phyloP scores from a whole-genome alignment of 352 stramenopile genomes.

The Phytophthora macrochlamydospora region DNA sequence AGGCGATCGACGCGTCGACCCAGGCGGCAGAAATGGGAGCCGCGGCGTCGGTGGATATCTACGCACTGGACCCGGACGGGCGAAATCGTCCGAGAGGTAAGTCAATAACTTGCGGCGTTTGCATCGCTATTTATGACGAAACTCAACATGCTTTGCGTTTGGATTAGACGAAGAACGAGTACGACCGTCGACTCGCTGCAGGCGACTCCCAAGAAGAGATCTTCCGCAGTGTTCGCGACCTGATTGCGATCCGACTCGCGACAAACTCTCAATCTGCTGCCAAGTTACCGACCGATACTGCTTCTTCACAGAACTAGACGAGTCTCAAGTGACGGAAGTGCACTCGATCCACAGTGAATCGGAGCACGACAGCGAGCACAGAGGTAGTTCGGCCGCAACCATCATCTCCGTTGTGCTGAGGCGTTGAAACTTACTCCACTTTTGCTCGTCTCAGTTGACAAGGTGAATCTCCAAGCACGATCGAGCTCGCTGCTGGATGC shows the following conservation, averaged over 20 bases:
- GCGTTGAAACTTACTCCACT: not conserved
- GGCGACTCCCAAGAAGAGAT: constrained; percentile 51
- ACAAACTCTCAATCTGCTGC: not conserved
- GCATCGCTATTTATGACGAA: not conserved
- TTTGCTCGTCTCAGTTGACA: not conserved
- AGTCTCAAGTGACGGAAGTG: constrained; percentile 2
- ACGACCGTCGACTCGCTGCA: constrained; percentile 34
- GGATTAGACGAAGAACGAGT: constrained; percentile 42
- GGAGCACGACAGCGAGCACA: not conserved
- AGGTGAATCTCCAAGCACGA: not conserved
- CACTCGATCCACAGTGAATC: constrained; percentile 4
- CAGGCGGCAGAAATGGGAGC: constrained; percentile 22
- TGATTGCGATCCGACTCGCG: constrained; percentile 29
- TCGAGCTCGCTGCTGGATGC: constrained; percentile 26
- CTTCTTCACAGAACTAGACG: not conserved
- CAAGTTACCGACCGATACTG: not conserved
- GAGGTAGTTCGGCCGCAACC: constrained; percentile 1
- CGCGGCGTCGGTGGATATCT: constrained; percentile 21
- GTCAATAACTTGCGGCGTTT: constrained; percentile 1
- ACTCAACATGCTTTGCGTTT: not conserved
- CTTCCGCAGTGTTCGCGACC: constrained; percentile 42
- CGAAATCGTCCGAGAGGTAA: constrained; percentile 26
- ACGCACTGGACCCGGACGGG: constrained; percentile 2
- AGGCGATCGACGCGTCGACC: not conserved
- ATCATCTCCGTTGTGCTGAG: not conserved